Conservation (phyloP, 2,329 filamentous ascomycete species). For the Escovopsis weberi region DNA sequence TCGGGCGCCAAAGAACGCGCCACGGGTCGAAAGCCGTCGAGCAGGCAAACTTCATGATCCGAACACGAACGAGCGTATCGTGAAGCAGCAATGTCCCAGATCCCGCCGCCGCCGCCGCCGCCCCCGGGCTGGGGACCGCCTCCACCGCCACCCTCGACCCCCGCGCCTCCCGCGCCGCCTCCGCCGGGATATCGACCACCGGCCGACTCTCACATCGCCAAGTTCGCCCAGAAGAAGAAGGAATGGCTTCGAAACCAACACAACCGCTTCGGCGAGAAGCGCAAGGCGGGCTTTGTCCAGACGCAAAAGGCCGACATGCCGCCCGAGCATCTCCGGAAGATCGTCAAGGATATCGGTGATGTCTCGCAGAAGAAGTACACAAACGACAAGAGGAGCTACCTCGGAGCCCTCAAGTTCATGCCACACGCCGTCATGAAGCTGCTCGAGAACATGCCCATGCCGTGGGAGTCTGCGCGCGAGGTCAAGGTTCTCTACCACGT, state of each 20-base stretch:
- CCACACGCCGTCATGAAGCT: conserved; percentile 95
- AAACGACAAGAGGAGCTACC: conserved; percentile 93
- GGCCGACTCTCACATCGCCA: conserved; percentile 71
- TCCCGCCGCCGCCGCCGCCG: conserved; percentile 41
- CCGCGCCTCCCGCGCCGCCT: conserved; percentile 51
- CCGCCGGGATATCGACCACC: conserved; percentile 75
- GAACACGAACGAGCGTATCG: conserved; percentile 13
- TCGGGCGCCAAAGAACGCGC: conserved; percentile 21
- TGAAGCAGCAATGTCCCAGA: conserved; percentile 33
- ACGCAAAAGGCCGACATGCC: conserved; percentile 99
- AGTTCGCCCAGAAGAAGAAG: conserved; percentile 97
- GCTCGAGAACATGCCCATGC: conserved; percentile 99
- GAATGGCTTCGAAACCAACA: conserved; percentile 91
- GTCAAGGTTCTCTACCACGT: conserved; percentile 98
- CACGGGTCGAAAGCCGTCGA: conserved; percentile 19
- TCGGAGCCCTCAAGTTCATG: conserved; percentile 98
- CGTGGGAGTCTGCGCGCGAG: conserved; percentile 90
- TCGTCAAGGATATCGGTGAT: conserved; percentile 96
- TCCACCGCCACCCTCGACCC: conserved; percentile 36
- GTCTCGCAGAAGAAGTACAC: conserved; percentile 99
- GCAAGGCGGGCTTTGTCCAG: conserved; percentile 91
- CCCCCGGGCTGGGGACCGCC: conserved; percentile 42
- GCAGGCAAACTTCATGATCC: conserved; percentile 12
- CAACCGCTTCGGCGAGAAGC: conserved; percentile 91
- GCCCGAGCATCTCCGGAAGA: conserved; percentile 94